phyloP scores from a whole-genome alignment of 2,329 filamentous ascomycete species.

The Cladophialophora carrionii region DNA sequence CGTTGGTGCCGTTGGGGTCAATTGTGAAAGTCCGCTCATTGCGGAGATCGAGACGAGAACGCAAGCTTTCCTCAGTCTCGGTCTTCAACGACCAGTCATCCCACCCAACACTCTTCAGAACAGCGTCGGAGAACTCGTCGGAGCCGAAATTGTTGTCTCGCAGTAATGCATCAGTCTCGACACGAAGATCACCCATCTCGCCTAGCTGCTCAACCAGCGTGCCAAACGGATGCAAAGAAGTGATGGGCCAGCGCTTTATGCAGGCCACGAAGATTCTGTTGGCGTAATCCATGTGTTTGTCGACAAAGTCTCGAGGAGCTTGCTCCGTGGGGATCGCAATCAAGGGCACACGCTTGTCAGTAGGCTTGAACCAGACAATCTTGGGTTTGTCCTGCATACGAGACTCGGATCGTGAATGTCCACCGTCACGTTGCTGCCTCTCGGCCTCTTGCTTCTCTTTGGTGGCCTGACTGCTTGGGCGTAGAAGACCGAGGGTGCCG shows the following conservation, averaged over 20 bases:
- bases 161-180: conserved; percentile 94
- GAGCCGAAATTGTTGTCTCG: conserved; percentile 98
- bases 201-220: conserved; percentile 96
- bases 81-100: conserved; percentile 87
- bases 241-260: conserved; percentile 99
- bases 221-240: conserved; percentile 97
- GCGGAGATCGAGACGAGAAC: conserved; percentile 85
- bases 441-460: conserved; percentile 99
- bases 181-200: conserved; percentile 94
- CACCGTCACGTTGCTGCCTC: conserved; percentile 84
- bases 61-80: conserved; percentile 75
- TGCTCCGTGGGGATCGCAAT: conserved; percentile 99
- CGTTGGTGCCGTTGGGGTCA: conserved; percentile 82
- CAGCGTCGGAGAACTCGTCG: conserved; percentile 96
- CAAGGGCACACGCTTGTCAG: conserved; percentile 95
- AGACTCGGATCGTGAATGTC: conserved; percentile 70
- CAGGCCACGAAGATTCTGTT: conserved; percentile 98
- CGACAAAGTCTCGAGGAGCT: conserved; percentile 94
- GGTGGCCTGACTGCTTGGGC: conserved; percentile 95
- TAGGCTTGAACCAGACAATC: conserved; percentile 99
- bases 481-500: conserved; percentile 87
- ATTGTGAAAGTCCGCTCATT: conserved; percentile 87
- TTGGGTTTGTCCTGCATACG: conserved; percentile 95
- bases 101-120: conserved; percentile 86
- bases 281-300: conserved; percentile 96